phyloP scores from a whole-genome alignment of 73 alveolate species.

The Urostyla sp. region DNA sequence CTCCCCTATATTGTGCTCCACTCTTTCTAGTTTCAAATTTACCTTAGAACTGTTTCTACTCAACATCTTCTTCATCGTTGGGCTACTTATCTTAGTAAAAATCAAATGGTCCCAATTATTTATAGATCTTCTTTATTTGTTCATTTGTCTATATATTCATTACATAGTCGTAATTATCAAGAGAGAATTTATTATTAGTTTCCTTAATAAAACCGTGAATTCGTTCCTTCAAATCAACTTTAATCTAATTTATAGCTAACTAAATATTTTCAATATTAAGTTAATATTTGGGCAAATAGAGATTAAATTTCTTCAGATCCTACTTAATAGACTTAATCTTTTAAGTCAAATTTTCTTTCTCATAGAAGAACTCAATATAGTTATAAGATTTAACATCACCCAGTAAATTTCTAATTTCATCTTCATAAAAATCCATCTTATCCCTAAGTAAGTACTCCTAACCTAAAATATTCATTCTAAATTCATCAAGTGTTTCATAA shows the following conservation, averaged over 20 bases:
- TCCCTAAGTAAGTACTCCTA: slow-evolving; percentile 14
- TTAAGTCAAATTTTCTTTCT: slow-evolving; percentile 14
- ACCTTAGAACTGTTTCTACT: slow-evolving; percentile 1
- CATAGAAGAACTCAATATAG: slow-evolving; percentile 54
- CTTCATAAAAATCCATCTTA: slow-evolving; percentile 30
- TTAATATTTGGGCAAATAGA: slow-evolving; percentile 46
- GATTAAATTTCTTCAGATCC: slow-evolving; percentile 31
- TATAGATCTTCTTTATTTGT: slow-evolving; percentile 41
- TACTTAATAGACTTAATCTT: slow-evolving; percentile 27
- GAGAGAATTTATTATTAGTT: slow-evolving; percentile 26
- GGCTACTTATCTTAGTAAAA: slow-evolving; percentile 29
- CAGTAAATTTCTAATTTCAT: slow-evolving; percentile 1
- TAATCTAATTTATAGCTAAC: slow-evolving; percentile 17
- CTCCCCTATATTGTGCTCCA: slow-evolving; percentile 60
- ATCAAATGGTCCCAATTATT: slow-evolving; percentile 62
- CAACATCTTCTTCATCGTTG: slow-evolving; percentile 26
- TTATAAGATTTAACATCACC: slow-evolving; percentile 15
- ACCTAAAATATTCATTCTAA: slow-evolving; percentile 29
- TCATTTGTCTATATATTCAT: not conserved
- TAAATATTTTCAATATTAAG: slow-evolving; percentile 18
- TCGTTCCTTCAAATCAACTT: slow-evolving; percentile 34
- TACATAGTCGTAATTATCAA: slow-evolving; percentile 56
- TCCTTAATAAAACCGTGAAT: slow-evolving; percentile 12
- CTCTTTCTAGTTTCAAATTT: slow-evolving; percentile 45
- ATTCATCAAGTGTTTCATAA: slow-evolving; percentile 51